These are phyloP conservation scores for Cladophialophora exuberans DNA, from an alignment of 2,329 filamentous ascomycete genomes.

Conservation along the genomic window DNA sequence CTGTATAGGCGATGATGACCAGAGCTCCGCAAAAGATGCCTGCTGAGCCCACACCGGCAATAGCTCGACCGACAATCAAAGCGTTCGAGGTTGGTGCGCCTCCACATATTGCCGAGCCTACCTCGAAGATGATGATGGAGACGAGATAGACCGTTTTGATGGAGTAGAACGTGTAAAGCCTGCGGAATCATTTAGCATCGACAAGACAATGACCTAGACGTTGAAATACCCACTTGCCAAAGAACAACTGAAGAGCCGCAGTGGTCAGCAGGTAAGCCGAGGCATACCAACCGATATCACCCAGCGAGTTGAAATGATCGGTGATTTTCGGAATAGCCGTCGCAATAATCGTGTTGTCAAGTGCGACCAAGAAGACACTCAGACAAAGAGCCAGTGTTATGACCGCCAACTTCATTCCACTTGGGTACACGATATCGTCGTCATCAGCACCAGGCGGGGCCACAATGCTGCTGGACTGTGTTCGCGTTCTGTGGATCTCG, in stretches of 20 bases:
- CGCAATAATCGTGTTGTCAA: slow-evolving; percentile 43
- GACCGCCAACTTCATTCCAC: slow-evolving; percentile 37
- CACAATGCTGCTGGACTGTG: background rate
- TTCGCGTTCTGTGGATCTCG: slow-evolving; percentile 20
- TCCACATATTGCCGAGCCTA: slow-evolving; percentile 49
- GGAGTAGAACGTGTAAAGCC: slow-evolving; percentile 51
- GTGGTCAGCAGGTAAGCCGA: slow-evolving; percentile 34
- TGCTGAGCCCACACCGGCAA: slow-evolving; percentile 38
- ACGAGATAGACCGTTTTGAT: slow-evolving; percentile 48
- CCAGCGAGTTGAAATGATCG: slow-evolving; percentile 34
- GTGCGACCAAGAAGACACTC: slow-evolving; percentile 44
- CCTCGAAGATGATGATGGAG: slow-evolving; percentile 48
- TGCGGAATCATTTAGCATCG: slow-evolving; percentile 24
- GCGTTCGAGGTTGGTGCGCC: slow-evolving; percentile 37
- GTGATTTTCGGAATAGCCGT: slow-evolving; percentile 35
- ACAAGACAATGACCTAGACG: too few species aligned
- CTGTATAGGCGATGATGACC: slow-evolving; percentile 40
- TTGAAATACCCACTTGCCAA: slow-evolving; percentile 31
- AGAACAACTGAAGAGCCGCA: slow-evolving; percentile 34
- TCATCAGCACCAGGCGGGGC: slow-evolving; percentile 38
- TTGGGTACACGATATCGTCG: slow-evolving; percentile 44
- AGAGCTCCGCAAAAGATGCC: slow-evolving; percentile 38
- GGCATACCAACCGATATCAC: slow-evolving; percentile 35
- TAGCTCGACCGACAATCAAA: slow-evolving; percentile 40
- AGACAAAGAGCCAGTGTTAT: slow-evolving; percentile 44